Conservation (phyloP, 768 basidiomycete genomes). For the Lentinula aciculospora region DNA sequence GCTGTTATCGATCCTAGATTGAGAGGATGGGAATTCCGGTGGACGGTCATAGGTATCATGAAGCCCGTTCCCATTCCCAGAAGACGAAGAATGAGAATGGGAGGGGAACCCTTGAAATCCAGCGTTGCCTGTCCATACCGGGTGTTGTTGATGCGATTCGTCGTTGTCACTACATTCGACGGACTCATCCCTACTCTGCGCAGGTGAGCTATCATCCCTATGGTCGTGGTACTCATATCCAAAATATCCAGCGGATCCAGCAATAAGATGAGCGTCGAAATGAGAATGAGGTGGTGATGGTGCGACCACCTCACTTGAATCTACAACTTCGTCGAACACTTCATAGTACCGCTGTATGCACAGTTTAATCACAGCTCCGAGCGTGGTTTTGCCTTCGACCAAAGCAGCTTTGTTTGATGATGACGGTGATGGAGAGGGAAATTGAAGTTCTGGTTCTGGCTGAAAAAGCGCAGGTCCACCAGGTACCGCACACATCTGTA, state of each 20-base stretch:
- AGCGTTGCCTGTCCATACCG: neutral
- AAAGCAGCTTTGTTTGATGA: conserved; percentile 17
- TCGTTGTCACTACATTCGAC: neutral
- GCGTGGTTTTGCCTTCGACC: conserved; percentile 49
- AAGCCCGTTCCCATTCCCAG: too few relatives aligned
- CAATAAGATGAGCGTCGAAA: too few relatives aligned
- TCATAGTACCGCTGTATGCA: conserved; percentile 85
- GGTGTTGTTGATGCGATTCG: neutral
- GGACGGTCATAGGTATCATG: neutral
- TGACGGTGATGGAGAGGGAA: conserved; percentile 9
- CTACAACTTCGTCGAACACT: conserved; percentile 76
- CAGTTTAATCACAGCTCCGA: conserved; percentile 66
- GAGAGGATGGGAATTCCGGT: neutral
- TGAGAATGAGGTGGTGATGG: too few relatives aligned
- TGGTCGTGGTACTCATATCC: neutral
- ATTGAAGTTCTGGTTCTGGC: conserved; percentile 16
- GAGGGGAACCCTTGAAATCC: neutral
- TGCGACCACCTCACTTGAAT: conserved; percentile 55
- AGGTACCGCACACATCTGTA: conserved; percentile 65
- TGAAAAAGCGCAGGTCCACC: conserved; percentile 36
- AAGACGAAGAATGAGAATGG: too few relatives aligned
- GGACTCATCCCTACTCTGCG: neutral
- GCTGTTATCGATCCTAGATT: neutral
- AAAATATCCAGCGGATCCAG: neutral
- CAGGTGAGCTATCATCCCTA: neutral